A percentile compares a stretch with the other conserved stretches of the same genome.
These are phyloP conservation scores for Stylosanthes scabra DNA, from an alignment of 331 rosid genomes.

Conservation along the genomic window DNA sequence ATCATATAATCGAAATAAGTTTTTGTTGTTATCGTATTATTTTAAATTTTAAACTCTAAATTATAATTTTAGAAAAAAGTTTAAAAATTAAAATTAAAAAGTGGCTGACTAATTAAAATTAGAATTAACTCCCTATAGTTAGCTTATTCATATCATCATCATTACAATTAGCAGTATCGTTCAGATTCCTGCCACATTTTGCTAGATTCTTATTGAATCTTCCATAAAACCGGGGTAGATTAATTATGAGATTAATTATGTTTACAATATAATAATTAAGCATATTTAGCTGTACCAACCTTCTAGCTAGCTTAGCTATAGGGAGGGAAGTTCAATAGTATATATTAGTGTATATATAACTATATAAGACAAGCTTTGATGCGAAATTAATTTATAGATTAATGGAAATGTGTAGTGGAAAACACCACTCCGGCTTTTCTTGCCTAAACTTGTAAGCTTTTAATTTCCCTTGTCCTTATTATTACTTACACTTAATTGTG, in stretches of 20 bases:
- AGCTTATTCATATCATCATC: too few species aligned
- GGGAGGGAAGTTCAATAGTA: background rate
- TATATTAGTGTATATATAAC: too few species aligned
- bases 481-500: background rate
- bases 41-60: too few species aligned
- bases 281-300: background rate
- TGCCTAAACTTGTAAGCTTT: slow-evolving; percentile 38
- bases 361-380: background rate
- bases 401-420: slow-evolving; percentile 39
- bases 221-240: background rate
- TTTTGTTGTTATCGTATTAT: too few species aligned
- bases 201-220: background rate
- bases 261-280: background rate
- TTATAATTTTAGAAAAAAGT: too few species aligned
- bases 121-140: too few species aligned
- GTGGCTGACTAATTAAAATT: too few species aligned
- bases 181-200: background rate
- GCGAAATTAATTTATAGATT: background rate
- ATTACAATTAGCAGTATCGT: background rate
- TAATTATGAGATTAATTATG: background rate
- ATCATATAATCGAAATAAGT: too few species aligned
- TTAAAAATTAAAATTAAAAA: too few species aligned
- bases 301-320: background rate
- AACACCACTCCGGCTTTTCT: slow-evolving; percentile 80
- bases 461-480: slow-evolving; percentile 24